phyloP scores from a whole-genome alignment of 257 asterid species.

The Capsicum rhomboideum region DNA sequence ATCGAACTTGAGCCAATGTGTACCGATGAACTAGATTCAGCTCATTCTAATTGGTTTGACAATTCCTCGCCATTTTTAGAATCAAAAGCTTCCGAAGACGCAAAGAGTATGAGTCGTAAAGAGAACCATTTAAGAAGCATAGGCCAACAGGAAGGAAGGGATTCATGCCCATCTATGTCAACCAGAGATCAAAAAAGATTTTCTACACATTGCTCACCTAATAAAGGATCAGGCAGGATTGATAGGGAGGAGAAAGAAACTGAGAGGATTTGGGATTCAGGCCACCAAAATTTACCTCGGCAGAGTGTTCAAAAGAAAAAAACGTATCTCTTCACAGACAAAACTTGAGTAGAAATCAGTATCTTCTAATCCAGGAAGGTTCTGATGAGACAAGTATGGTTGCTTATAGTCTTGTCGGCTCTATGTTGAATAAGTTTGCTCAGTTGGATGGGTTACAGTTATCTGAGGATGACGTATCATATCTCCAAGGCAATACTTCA shows the following conservation, averaged over 20 bases:
- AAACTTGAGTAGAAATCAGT: slow-evolving; percentile 26
- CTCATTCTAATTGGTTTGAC: slow-evolving; percentile 3
- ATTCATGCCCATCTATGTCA: not conserved
- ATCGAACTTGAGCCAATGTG: slow-evolving; percentile 12
- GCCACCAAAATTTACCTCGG: slow-evolving; percentile 3
- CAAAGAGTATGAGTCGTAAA: not conserved
- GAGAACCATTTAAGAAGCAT: slow-evolving; percentile 3
- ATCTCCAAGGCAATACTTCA: slow-evolving; percentile 36
- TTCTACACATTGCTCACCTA: slow-evolving; percentile 9
- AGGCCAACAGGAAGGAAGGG: slow-evolving; percentile 6
- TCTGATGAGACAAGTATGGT: slow-evolving; percentile 63
- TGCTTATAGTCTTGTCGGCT: slow-evolving; percentile 48
- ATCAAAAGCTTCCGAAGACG: slow-evolving; percentile 15
- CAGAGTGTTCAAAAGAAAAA: slow-evolving; percentile 14
- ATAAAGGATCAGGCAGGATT: slow-evolving; percentile 6
- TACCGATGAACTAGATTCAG: slow-evolving; percentile 15
- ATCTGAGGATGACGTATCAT: slow-evolving; percentile 26
- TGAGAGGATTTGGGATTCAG: not conserved
- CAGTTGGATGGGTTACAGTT: slow-evolving; percentile 26
- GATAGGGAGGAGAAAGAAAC: slow-evolving; percentile 17
- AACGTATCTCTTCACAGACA: slow-evolving; percentile 6
- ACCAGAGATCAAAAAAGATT: slow-evolving; percentile 7
- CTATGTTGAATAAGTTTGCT: slow-evolving; percentile 45
- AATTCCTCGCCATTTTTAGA: slow-evolving; percentile 11
- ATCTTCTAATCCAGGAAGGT: slow-evolving; percentile 72